A percentile compares a stretch with the other conserved stretches of the same genome.
Evolutionary conservation across 352 stramenopile species (phyloP).

Genomic region (Phytophthora pini): DNA sequence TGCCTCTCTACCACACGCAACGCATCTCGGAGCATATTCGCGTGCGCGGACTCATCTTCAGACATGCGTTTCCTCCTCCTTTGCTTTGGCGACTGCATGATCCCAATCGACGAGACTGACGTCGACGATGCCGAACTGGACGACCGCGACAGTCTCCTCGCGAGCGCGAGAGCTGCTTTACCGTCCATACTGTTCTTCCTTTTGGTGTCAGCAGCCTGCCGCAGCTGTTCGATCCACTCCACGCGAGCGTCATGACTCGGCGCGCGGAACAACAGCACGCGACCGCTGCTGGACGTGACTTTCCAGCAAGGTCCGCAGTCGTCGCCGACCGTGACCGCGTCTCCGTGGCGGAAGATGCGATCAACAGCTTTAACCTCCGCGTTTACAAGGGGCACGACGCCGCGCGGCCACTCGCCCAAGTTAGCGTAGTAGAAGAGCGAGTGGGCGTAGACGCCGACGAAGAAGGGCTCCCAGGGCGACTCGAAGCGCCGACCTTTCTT

Average conservation of each 20-base stretch:
- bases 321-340: conserved; percentile 28
- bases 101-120: conserved; percentile 25
- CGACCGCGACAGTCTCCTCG: conserved; percentile 34
- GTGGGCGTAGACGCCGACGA: conserved; percentile 67
- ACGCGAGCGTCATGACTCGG: conserved; percentile 51
- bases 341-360: conserved; percentile 55
- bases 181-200: conserved; percentile 38
- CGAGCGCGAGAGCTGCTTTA: conserved; percentile 35
- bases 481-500: conserved; percentile 79
- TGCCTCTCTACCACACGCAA: conserved; percentile 73
- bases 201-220: conserved; percentile 31
- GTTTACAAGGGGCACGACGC: conserved; percentile 58
- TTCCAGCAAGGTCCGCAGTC: conserved; percentile 82
- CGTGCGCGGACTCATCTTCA: conserved; percentile 52
- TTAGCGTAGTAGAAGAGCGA: conserved; percentile 73
- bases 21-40: conserved; percentile 71
- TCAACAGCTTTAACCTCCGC: conserved; percentile 62
- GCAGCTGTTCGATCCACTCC: conserved; percentile 62
- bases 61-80: conserved; percentile 24
- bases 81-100: conserved; percentile 25
- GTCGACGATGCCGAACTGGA: conserved; percentile 35
- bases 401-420: conserved; percentile 53
- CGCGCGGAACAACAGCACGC: conserved; percentile 73
- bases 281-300: conserved; percentile 57
- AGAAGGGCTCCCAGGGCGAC: conserved; percentile 62